phyloP scores from a whole-genome alignment of 2,329 filamentous ascomycete species.

The Hypoxylon sp. region DNA sequence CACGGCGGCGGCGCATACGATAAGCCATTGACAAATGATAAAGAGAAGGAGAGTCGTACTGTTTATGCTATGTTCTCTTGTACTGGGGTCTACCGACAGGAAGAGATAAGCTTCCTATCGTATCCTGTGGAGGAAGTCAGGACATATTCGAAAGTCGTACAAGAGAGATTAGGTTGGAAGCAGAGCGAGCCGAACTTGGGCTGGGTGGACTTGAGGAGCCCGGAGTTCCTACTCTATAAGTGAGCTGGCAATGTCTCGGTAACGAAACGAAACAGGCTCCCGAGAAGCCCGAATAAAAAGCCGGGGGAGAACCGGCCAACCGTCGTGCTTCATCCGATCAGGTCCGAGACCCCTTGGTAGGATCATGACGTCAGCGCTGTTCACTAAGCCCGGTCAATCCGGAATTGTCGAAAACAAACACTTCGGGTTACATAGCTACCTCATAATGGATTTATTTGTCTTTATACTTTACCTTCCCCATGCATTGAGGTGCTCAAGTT shows the following conservation, averaged over 20 bases:
- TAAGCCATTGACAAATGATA: slow-evolving; percentile 26
- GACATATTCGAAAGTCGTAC: slow-evolving; percentile 56
- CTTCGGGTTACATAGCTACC: background rate
- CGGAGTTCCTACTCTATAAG: slow-evolving; percentile 50
- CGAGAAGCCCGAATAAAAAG: slow-evolving; percentile 4
- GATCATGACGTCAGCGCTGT: slow-evolving; percentile 37
- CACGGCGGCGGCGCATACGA: slow-evolving; percentile 56
- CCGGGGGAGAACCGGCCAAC: slow-evolving; percentile 5
- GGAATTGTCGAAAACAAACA: slow-evolving; percentile 15
- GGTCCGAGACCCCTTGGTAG: slow-evolving; percentile 4
- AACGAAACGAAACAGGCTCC: background rate
- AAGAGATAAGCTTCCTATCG: slow-evolving; percentile 55
- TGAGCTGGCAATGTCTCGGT: background rate
- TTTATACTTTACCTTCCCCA: background rate
- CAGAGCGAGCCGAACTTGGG: slow-evolving; percentile 59
- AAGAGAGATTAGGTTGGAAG: slow-evolving; percentile 58
- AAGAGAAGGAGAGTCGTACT: slow-evolving; percentile 50
- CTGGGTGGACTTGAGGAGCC: slow-evolving; percentile 58
- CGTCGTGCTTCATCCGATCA: slow-evolving; percentile 7
- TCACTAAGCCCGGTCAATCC: slow-evolving; percentile 23
- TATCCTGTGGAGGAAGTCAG: slow-evolving; percentile 58
- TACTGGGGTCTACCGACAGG: slow-evolving; percentile 55
- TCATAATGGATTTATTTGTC: background rate
- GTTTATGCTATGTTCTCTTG: slow-evolving; percentile 60
- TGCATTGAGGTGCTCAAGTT: background rate